Percentiles rank a stretch among this genome's conserved stretches.
phyloP scores from a whole-genome alignment of 768 basidiomycete species.

The Lepiota subincarnata region DNA sequence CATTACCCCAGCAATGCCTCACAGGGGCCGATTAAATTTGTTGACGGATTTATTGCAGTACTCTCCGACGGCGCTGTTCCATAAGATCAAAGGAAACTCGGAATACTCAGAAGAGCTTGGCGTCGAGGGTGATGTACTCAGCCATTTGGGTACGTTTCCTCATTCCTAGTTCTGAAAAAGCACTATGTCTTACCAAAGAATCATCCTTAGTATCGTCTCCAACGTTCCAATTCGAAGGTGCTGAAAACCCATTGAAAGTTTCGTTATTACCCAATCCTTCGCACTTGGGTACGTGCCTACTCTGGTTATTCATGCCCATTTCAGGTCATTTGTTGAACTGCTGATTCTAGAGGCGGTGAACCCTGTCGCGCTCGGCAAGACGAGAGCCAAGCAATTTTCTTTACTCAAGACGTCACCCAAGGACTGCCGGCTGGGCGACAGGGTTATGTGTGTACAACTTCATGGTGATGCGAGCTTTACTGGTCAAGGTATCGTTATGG shows the following conservation, averaged over 20 bases:
- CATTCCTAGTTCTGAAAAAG: not conserved
- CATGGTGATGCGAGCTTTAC: slow-evolving; percentile 92
- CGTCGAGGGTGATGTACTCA: slow-evolving; percentile 81
- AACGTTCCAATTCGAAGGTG: slow-evolving; percentile 50
- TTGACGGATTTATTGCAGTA: slow-evolving; percentile 73
- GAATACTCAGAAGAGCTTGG: slow-evolving; percentile 66
- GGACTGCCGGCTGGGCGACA: slow-evolving; percentile 55
- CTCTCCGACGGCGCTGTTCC: slow-evolving; percentile 67
- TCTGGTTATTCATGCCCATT: slow-evolving; percentile 1
- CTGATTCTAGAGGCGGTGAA: slow-evolving; percentile 69
- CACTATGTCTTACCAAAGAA: not conserved
- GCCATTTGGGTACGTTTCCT: slow-evolving; percentile 60
- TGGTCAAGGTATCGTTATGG: slow-evolving; percentile 90
- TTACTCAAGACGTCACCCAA: slow-evolving; percentile 62
- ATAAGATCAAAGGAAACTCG: slow-evolving; percentile 80
- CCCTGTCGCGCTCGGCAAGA: slow-evolving; percentile 84
- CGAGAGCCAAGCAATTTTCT: slow-evolving; percentile 85
- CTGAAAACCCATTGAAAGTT: slow-evolving; percentile 53
- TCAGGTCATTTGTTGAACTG: not conserved
- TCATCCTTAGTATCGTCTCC: slow-evolving; percentile 56
- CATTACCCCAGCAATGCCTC: slow-evolving; percentile 62
- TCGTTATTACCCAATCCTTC: slow-evolving; percentile 80
- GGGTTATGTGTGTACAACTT: slow-evolving; percentile 84
- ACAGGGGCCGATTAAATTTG: slow-evolving; percentile 82
- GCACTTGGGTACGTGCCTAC: slow-evolving; percentile 49